These are phyloP conservation scores for Cyclotella cryptica DNA, from an alignment of 108 stramenopile genomes.

Conservation along the genomic window DNA sequence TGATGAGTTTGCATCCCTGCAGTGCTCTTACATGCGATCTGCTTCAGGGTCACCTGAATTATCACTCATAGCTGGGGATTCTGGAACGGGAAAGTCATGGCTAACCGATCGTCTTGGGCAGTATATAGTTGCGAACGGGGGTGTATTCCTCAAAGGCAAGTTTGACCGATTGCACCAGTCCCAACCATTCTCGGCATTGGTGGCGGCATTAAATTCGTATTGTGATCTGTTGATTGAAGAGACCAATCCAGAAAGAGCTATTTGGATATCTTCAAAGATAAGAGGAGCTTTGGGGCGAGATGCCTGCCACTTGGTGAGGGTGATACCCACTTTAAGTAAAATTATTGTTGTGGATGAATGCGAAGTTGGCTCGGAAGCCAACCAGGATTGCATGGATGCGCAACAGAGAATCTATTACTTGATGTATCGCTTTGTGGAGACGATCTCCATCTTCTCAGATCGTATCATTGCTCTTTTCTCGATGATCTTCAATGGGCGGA, in stretches of 20 bases:
- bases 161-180: too few species aligned
- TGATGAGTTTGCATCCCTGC: too few species aligned
- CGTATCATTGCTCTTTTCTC: background rate
- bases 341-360: background rate
- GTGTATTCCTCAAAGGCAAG: too few species aligned
- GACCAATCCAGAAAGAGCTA: background rate
- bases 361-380: background rate
- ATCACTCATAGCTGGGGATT: too few species aligned
- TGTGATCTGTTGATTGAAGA: background rate
- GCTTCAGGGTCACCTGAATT: too few species aligned
- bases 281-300: background rate
- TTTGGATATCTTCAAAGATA: background rate
- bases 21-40: too few species aligned
- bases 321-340: background rate
- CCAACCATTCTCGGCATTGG: too few species aligned
- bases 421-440: background rate
- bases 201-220: background rate
- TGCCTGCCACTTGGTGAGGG: background rate
- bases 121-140: too few species aligned
- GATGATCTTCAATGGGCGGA: conserved; percentile 37
- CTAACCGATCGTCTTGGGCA: too few species aligned
- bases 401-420: background rate
- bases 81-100: too few species aligned
- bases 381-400: background rate
- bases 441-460: background rate